phyloP scores from a whole-genome alignment of 192 early-diverging fungal genomes.

The Linderina pennispora region DNA sequence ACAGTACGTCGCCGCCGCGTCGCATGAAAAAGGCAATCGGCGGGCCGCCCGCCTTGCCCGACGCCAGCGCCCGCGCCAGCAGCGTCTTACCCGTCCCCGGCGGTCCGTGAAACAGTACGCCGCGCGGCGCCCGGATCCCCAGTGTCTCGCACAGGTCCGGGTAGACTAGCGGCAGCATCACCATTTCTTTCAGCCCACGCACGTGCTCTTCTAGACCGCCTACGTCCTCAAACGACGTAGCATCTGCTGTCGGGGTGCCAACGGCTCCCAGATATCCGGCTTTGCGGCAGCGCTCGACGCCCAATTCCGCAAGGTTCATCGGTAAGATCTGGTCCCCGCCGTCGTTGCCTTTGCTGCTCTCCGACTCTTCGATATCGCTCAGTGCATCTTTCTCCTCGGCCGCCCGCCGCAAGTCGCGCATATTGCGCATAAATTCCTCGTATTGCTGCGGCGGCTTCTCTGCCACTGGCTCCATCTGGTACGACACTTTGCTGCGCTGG shows the following conservation, averaged over 20 bases:
- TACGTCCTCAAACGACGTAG: constrained; percentile 32
- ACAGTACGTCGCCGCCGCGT: constrained; percentile 64
- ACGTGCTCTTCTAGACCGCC: constrained; percentile 53
- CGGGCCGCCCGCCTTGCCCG: constrained; percentile 49
- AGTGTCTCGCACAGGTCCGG: constrained; percentile 58
- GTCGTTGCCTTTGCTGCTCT: constrained; percentile 1
- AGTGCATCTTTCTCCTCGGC: not conserved
- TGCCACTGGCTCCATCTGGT: not conserved
- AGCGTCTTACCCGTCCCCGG: constrained; percentile 71
- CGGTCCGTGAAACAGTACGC: constrained; percentile 67
- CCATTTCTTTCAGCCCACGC: constrained; percentile 69
- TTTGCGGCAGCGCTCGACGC: constrained; percentile 10
- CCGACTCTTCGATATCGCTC: constrained; percentile 1
- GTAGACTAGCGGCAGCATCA: constrained; percentile 66
- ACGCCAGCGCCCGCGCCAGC: constrained; percentile 49
- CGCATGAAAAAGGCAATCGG: constrained; percentile 64
- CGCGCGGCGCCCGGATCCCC: constrained; percentile 53
- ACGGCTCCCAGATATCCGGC: constrained; percentile 2
- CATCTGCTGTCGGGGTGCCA: not conserved
- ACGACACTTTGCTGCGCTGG: constrained; percentile 4
- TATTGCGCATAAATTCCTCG: not conserved
- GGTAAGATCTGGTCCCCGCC: constrained; percentile 16
- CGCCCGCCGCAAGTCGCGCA: constrained; percentile 4
- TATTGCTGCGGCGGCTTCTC: not conserved
- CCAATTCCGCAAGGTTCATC: constrained; percentile 13